Evolutionary conservation across 2,329 filamentous ascomycete species (phyloP), one percentile per base, ranked within the genome.

Genomic region (Apiospora saccharicola): DNA sequence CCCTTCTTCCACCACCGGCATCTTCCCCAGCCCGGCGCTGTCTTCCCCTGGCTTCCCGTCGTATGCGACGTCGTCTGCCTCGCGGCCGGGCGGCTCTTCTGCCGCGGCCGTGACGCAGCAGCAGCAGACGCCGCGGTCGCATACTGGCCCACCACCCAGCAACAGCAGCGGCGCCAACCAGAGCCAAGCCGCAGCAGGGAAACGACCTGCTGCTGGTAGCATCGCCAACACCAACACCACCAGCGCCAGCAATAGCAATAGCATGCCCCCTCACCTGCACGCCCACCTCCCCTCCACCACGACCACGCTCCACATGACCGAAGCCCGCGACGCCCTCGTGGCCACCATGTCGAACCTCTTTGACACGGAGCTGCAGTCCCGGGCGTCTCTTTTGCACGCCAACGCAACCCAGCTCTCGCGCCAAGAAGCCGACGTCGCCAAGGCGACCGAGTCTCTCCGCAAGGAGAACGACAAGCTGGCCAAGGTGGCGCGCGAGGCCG

Each of bases 281-380:
- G 79, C 81, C 4, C 82, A 81, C 68, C 82, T 86, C 14, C 85
- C 85, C 2, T 82, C 84, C 3, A 77, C 82, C 67, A 80, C 83
- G 70, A 82, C 85, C 69, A 83, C 85, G 78, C 83, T 83, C 8
- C 85, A 87, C 78, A 84, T 90, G 26, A 81, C 85, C 68, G 87
- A 90, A 78, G 90, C 90, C 51, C 89, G 90, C 74, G 81, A 84
- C 43, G 89, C 89, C 12, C 85, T 92, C 70, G 84, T 91, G 46
- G 90, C 90, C 30, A 88, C 88, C 67, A 87, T 95, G 70, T 91
- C 91, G 77, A 91, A 92, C 80, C 89, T 91, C 76, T 86, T 95
- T 75, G 92, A 94, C 83, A 83, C 86, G 67, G 88, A 92, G 78
- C 88, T 95, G 69, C 88, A 90, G 75, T 87, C 88, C 72, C 92